Percentiles rank a stretch among this genome's conserved stretches.
Evolutionary conservation across 495 filamentous ascomycete genomes (phyloP).

Genomic region (Talaromyces wortmannii): DNA sequence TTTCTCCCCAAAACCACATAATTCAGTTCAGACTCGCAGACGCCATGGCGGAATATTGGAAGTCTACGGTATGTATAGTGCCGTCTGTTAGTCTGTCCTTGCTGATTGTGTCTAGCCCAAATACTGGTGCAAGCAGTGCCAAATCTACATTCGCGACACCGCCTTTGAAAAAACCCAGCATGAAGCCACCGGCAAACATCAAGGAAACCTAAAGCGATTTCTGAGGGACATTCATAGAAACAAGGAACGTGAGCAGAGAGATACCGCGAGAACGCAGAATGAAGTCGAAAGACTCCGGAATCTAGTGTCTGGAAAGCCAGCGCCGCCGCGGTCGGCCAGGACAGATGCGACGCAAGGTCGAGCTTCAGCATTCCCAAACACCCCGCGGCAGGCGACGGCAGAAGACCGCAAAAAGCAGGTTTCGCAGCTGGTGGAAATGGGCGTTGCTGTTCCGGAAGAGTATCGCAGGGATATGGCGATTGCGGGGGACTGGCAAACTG

Average conservation of each 20-base stretch:
- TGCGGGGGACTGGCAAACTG: conserved; percentile 84
- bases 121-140: conserved; percentile 98
- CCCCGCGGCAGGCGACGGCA: conserved; percentile 37
- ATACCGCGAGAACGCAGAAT: conserved; percentile 71
- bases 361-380: conserved; percentile 9
- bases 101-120: conserved; percentile 49
- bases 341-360: conserved; percentile 1
- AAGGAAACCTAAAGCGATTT: conserved; percentile 82
- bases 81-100: neutral
- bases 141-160: conserved; percentile 84
- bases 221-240: conserved; percentile 78
- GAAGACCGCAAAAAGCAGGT: conserved; percentile 78
- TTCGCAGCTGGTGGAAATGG: conserved; percentile 80
- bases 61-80: conserved; percentile 64
- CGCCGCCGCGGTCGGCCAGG: conserved; percentile 11
- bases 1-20: neutral
- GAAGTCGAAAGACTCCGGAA: conserved; percentile 86
- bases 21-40: neutral
- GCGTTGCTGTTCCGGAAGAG: conserved; percentile 77
- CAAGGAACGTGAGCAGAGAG: conserved; percentile 69
- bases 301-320: conserved; percentile 45
- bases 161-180: conserved; percentile 84
- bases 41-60: conserved; percentile 95
- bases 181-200: conserved; percentile 83
- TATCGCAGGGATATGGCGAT: conserved; percentile 74